Conservation (phyloP, 2,329 filamentous ascomycete species). For the Talaromyces piceae region DNA sequence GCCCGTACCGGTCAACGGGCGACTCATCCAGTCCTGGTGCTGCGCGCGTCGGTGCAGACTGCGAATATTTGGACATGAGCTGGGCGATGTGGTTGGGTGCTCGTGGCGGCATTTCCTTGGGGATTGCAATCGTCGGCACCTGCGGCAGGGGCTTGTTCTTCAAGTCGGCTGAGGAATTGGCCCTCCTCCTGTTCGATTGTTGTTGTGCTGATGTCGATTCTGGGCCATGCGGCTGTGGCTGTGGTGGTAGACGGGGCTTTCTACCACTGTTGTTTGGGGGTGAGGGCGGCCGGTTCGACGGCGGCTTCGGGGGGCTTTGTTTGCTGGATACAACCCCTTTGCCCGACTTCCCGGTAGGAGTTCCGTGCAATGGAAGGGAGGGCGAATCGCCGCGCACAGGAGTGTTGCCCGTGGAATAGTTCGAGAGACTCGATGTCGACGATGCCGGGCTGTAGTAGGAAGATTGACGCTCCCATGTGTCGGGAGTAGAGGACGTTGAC, state of each 20-base stretch:
- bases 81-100: background rate
- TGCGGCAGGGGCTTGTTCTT: conserved; percentile 36
- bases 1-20: background rate
- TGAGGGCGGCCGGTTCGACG: background rate
- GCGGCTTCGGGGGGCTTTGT: background rate
- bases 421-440: conserved; percentile 4
- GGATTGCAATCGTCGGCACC: conserved; percentile 17
- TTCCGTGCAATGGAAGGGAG: background rate
- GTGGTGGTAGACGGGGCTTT: no score
- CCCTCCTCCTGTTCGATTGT: background rate
- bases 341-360: background rate
- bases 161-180: conserved; percentile 13
- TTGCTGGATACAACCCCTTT: background rate
- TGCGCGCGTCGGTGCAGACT: background rate
- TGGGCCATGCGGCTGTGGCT: no score
- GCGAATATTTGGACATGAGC: conserved; percentile 7
- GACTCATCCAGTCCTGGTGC: conserved; percentile 1
- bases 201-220: background rate
- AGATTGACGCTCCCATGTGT: conserved; percentile 1
- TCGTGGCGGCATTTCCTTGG: conserved; percentile 2
- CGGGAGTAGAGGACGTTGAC: conserved; percentile 17
- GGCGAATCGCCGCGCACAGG: background rate
- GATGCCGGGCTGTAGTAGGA: conserved; percentile 6
- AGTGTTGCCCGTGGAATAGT: conserved; percentile 2
- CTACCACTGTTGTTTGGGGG: background rate